Conservation (phyloP, 768 basidiomycete species). For the Suillus placidus region DNA sequence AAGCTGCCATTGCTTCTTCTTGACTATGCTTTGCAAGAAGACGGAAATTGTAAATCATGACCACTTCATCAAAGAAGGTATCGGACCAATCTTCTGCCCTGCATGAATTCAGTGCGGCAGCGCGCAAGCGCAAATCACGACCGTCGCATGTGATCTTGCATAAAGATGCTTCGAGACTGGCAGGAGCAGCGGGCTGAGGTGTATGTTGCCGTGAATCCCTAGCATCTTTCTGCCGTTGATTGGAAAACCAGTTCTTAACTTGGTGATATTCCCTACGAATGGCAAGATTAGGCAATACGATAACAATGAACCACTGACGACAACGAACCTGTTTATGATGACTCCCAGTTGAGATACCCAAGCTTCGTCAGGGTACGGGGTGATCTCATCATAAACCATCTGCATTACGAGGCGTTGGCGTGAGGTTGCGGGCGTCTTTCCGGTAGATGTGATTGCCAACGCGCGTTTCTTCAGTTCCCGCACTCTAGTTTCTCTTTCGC, state of each 20-base stretch:
- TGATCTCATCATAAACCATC: constrained; percentile 67
- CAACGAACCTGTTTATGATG: constrained; percentile 53
- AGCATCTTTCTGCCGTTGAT: constrained; percentile 56
- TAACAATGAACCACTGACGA: background rate
- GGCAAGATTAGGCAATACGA: constrained; percentile 12
- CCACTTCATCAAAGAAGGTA: constrained; percentile 60
- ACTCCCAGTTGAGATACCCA: constrained; percentile 64
- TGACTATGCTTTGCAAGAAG: constrained; percentile 41
- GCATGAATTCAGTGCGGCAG: constrained; percentile 49
- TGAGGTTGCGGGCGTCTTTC: constrained; percentile 52
- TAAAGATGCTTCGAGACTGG: constrained; percentile 38
- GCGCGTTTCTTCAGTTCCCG: constrained; percentile 36
- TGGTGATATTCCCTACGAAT: constrained; percentile 54
- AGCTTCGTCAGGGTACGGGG: constrained; percentile 63
- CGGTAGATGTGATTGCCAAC: constrained; percentile 36
- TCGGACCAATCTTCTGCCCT: constrained; percentile 57
- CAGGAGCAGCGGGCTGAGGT: constrained; percentile 34
- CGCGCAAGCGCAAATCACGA: constrained; percentile 49
- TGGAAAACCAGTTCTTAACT: constrained; percentile 71
- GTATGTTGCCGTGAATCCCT: constrained; percentile 38
- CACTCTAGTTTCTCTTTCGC: constrained; percentile 34
- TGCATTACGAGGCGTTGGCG: constrained; percentile 60
- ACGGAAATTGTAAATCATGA: constrained; percentile 58
- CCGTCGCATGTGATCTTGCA: constrained; percentile 39
- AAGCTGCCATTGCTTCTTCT: constrained; percentile 35